A percentile compares a stretch with the other conserved stretches of the same genome.
Conservation (phyloP, 106 monocot genomes). For the Dendrobium catenatum region DNA sequence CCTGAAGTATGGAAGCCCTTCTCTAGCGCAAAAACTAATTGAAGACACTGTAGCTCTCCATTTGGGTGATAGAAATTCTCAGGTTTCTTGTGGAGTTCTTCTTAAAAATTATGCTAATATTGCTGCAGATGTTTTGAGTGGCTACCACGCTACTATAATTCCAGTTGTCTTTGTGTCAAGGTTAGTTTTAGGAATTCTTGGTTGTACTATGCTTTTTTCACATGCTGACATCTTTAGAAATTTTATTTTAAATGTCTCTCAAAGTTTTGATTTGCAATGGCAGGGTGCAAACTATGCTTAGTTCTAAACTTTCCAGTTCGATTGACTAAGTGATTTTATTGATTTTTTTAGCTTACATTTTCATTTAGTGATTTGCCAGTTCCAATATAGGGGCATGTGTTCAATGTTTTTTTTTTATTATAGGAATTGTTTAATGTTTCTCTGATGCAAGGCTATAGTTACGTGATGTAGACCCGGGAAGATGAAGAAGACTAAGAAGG, state of each 20-base stretch:
- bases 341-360: background rate
- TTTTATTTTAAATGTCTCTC: background rate
- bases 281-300: background rate
- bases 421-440: background rate
- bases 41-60: constrained; percentile 73
- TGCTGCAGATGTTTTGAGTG: constrained; percentile 66
- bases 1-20: constrained; percentile 59
- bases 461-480: too few species aligned
- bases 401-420: background rate
- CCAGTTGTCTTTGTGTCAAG: constrained; percentile 83
- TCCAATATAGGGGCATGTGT: background rate
- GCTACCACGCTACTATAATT: constrained; percentile 56
- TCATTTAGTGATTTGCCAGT: background rate
- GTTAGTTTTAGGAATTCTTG: constrained; percentile 26
- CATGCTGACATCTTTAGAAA: background rate
- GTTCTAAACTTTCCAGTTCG: background rate
- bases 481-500: too few species aligned
- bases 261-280: background rate
- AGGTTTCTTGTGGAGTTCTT: constrained; percentile 77
- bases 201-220: background rate
- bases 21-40: constrained; percentile 67
- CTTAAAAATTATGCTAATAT: constrained; percentile 64
- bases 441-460: too few species aligned
- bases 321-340: background rate
- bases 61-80: constrained; percentile 77